Evolutionary conservation across 345 rosid species (phyloP).

Genomic region (Adansonia digitata): DNA sequence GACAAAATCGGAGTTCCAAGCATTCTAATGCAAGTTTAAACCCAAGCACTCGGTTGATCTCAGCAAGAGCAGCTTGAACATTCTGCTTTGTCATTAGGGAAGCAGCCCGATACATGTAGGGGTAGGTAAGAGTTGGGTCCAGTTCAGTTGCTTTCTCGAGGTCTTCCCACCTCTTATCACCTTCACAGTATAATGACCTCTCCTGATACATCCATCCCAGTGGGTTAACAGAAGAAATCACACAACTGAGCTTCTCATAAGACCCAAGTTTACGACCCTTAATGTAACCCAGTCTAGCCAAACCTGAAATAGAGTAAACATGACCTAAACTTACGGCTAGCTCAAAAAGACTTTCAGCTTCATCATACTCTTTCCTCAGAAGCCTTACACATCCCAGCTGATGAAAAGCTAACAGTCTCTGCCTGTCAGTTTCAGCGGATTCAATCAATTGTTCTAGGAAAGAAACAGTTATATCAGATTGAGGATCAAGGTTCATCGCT

Average conservation of each 20-base stretch:
- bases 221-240: slow-evolving; percentile 58
- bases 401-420: slow-evolving; percentile 79
- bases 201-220: slow-evolving; percentile 98
- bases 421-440: slow-evolving; percentile 62
- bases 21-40: slow-evolving; percentile 91
- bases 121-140: slow-evolving; percentile 91
- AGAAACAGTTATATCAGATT: slow-evolving; percentile 52
- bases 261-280: slow-evolving; percentile 61
- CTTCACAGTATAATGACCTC: slow-evolving; percentile 84
- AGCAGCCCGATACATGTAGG: slow-evolving; percentile 91
- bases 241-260: slow-evolving; percentile 71
- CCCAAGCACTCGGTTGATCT: slow-evolving; percentile 81
- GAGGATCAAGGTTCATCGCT: slow-evolving; percentile 69
- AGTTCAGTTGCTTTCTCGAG: slow-evolving; percentile 76
- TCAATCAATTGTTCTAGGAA: slow-evolving; percentile 64
- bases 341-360: slow-evolving; percentile 71
- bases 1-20: slow-evolving; percentile 91
- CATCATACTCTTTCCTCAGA: slow-evolving; percentile 72
- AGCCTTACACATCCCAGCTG: slow-evolving; percentile 84
- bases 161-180: slow-evolving; percentile 73
- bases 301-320: slow-evolving; percentile 67
- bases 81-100: slow-evolving; percentile 69
- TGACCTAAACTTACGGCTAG: slow-evolving; percentile 70
- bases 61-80: slow-evolving; percentile 71
- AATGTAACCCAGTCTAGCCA: slow-evolving; percentile 65